Base-by-base conservation (phyloP, 306 rosid species). In the Glycyrrhiza uralensis region DNA sequence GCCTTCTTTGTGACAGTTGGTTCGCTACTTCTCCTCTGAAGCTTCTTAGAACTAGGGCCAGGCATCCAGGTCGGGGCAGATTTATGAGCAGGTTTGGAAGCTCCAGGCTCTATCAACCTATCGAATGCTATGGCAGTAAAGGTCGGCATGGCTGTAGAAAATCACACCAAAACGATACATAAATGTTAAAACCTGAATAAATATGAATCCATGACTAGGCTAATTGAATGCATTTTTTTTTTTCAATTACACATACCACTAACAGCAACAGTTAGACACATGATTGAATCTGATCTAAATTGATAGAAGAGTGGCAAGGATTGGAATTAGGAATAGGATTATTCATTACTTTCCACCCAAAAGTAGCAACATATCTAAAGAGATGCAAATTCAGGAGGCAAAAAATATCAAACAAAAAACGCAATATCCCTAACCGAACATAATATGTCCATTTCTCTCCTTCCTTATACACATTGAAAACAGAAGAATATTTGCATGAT, bases 91-190 rank as follows among this genome's bases (percentile, higher is more conserved):
- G 89, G 81, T 85, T 82, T 85, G 6, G 97, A 87, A 59, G 82
- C 82, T 73, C 91, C 88, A 24, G 96, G 87, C 62, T 94, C 97
- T 79, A 94, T 77, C 83, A 94, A 83, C 81, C 88, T 87, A 85
- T 94, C 98, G 20, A 94, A 85, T 15, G 97, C 96, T 72, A 94
- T 83, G 7, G 93, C 90, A 58, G 96, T 81, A 75, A 94, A 85
- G 10, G 96, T 87, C 71, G 95, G 96, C 98, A 94, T 94, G 79
- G 29, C 82, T 87, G 96, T 81, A 84, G 72, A 65, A 70, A 54
- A 55, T 42, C 33, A 79, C 29, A 72, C 28, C 44, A 86, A 77
- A 80, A 71, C 32, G 4, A 35, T 2, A 65, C 14, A 60, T 13
- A 49, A 66, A 62, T 12, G 59, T 83, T 5, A 74, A 63, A 49